Base-by-base conservation (phyloP, 371 early-diverging fungal genomes). In the Coemansia sp. region DNA sequence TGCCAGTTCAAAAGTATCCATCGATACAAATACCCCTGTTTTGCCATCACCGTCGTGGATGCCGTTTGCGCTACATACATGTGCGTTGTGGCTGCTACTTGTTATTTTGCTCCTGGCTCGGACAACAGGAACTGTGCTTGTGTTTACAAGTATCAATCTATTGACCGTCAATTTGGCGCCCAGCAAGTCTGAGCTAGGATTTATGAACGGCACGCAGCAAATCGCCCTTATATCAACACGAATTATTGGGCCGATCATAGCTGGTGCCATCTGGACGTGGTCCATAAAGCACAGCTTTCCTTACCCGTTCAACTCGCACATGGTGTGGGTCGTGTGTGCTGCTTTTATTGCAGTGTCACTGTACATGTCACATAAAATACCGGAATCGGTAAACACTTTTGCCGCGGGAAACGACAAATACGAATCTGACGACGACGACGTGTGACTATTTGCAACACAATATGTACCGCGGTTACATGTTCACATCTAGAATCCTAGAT, bases 121-220 rank as follows among this genome's bases (percentile, higher is more conserved):
- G 5, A 57, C 69, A 14, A 57, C 50, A 2, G 68, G 71, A 8
- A 60, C 20, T 0, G 67, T 77, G 28, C 21, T 80, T 8, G 52
- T 62, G 1, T 63, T 71, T 25, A 80, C 80, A 7, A 80, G 80
- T 59, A 59, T 73, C 64, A 78, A 78, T 16, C 37, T 80, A 16
- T 39, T 80, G 28, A 64, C 71, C 1, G 71, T 51, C 18, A 82
- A 82, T 18, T 20, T 80, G 25, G 82, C 82, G 4, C 68, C 79
- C 3, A 62, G 61, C 28, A 60, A 30, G 25, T 21, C 72, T 0
- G 77, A 68, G 14, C 68, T 82, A 3, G 82, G 82, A 0, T 56
- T 69, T 5, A 78, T 82, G 72, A 82, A 79, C 30, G 80, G 82
- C 9, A 20, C 59, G 0, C 80, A 80, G 62, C 82, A 82, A 64